These are phyloP conservation scores for Pelagophyceae sp. DNA, from an alignment of 352 stramenopile species.

Conservation along the genomic window DNA sequence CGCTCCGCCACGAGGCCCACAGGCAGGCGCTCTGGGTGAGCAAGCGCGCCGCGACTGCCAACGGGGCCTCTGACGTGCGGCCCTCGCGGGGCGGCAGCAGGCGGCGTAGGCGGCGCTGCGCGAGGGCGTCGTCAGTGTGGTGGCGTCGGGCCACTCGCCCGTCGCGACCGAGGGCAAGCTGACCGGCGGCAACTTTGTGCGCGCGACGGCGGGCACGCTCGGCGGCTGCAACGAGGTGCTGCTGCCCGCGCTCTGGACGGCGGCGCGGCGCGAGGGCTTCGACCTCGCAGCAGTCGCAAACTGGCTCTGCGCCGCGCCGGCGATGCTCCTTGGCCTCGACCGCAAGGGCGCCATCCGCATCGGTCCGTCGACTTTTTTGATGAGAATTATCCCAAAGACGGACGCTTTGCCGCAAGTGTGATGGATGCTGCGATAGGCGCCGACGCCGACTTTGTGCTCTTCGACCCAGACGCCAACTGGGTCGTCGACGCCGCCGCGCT, in stretches of 20 bases:
- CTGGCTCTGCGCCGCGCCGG: background rate
- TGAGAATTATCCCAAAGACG: too few relatives aligned
- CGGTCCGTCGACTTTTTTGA: too few relatives aligned
- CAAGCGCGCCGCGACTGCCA: too few relatives aligned
- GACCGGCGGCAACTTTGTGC: conserved; percentile 17
- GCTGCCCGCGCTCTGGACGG: conserved; percentile 20
- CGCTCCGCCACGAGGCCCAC: conserved; percentile 17
- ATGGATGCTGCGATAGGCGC: too few relatives aligned
- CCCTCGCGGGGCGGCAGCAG: too few relatives aligned
- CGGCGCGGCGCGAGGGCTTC: conserved; percentile 1
- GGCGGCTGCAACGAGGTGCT: conserved; percentile 17
- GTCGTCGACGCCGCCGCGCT: background rate
- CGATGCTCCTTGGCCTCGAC: background rate
- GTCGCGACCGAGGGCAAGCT: conserved; percentile 7
- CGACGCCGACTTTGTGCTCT: background rate
- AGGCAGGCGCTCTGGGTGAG: conserved; percentile 12
- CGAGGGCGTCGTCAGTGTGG: background rate
- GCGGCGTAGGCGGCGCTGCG: conserved; percentile 4
- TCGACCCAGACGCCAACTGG: background rate
- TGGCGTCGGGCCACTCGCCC: conserved; percentile 19
- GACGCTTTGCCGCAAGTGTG: too few relatives aligned
- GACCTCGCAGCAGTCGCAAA: background rate
- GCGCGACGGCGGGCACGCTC: conserved; percentile 7
- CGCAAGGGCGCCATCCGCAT: background rate
- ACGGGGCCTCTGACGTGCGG: too few relatives aligned